Conservation (phyloP, 2,329 filamentous ascomycete genomes). For the Monosporascus cannonballus region DNA sequence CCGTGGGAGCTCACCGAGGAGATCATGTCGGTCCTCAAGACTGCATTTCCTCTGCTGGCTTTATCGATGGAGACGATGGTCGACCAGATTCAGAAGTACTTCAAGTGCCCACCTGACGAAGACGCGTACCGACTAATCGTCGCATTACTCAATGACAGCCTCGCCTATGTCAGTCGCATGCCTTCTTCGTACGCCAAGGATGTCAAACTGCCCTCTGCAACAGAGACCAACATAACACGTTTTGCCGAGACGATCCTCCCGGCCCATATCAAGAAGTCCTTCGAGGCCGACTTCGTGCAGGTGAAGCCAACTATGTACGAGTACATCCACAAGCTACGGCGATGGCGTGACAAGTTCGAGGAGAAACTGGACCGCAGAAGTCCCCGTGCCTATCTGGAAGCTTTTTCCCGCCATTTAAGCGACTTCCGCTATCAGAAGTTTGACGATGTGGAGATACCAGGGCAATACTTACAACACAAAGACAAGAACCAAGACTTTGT, state of each 20-base stretch:
- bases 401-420: constrained; percentile 83
- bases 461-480: constrained; percentile 93
- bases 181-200: constrained; percentile 83
- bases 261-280: constrained; percentile 88
- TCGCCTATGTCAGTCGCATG: constrained; percentile 86
- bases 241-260: constrained; percentile 97
- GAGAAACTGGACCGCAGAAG: constrained; percentile 88
- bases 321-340: constrained; percentile 94
- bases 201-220: constrained; percentile 81
- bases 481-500: constrained; percentile 99
- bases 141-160: constrained; percentile 90
- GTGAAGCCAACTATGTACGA: constrained; percentile 97
- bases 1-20: constrained; percentile 97
- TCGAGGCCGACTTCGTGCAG: constrained; percentile 93
- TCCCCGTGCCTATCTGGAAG: constrained; percentile 69
- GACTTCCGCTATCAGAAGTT: constrained; percentile 98
- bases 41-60: constrained; percentile 89
- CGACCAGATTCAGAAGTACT: constrained; percentile 97
- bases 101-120: constrained; percentile 97
- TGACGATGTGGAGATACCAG: constrained; percentile 95
- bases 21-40: constrained; percentile 92
- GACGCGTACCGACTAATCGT: constrained; percentile 97
- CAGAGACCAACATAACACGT: constrained; percentile 91
- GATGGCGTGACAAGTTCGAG: constrained; percentile 96
- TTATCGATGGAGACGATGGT: constrained; percentile 99